These are phyloP conservation scores for Globisporangium paroecandrum DNA, from an alignment of 352 stramenopile species.

Conservation along the genomic window DNA sequence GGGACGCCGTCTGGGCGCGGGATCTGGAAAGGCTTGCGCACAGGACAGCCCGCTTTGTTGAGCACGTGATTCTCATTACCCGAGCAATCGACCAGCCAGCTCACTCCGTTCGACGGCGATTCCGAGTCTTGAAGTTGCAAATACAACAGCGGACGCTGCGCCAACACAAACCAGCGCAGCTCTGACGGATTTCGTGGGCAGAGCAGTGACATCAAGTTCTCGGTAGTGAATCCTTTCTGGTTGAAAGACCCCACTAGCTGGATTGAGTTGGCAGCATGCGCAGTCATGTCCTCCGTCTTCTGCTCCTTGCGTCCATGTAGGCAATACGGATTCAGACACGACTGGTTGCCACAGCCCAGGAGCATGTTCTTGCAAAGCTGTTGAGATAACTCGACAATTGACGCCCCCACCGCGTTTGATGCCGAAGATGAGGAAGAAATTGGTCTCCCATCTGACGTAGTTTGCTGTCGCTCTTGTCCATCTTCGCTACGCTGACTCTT, in stretches of 20 bases:
- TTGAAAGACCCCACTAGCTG: slow-evolving; percentile 41
- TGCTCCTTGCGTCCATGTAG: slow-evolving; percentile 6
- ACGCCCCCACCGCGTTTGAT: neutral
- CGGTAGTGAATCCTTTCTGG: slow-evolving; percentile 27
- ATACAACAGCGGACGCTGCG: slow-evolving; percentile 38
- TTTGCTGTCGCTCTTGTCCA: slow-evolving; percentile 20
- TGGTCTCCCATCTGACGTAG: neutral
- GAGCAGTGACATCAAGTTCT: slow-evolving; percentile 36
- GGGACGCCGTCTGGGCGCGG: slow-evolving; percentile 10
- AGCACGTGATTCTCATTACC: slow-evolving; percentile 38
- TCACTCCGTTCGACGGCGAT: neutral
- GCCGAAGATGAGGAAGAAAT: neutral
- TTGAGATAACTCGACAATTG: slow-evolving; percentile 34
- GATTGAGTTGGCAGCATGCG: slow-evolving; percentile 44
- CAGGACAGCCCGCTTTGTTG: slow-evolving; percentile 24
- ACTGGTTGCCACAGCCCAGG: slow-evolving; percentile 30
- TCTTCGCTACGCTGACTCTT: slow-evolving; percentile 69
- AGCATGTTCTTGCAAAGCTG: slow-evolving; percentile 46
- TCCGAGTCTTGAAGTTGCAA: slow-evolving; percentile 56
- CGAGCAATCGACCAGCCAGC: slow-evolving; percentile 49
- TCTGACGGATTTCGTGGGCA: slow-evolving; percentile 28
- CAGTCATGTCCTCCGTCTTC: slow-evolving; percentile 14
- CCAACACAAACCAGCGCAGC: slow-evolving; percentile 45
- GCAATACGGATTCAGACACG: slow-evolving; percentile 50
- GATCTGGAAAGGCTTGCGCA: slow-evolving; percentile 64